Conservation (phyloP, 768 basidiomycete genomes). For the Tricholoma furcatifolium region DNA sequence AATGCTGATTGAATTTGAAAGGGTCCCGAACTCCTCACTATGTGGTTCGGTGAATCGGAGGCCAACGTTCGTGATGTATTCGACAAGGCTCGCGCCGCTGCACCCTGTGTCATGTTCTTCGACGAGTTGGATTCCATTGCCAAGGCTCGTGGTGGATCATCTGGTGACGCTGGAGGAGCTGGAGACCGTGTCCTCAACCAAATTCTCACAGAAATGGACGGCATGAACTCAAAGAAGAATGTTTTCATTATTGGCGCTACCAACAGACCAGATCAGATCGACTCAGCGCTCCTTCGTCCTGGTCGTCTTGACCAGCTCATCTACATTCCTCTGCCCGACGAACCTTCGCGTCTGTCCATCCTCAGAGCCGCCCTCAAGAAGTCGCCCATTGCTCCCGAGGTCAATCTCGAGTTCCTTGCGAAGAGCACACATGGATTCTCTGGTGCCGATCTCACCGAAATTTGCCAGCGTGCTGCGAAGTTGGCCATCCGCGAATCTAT, state of each 20-base stretch:
- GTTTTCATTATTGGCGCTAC: constrained; percentile 98
- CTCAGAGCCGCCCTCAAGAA: constrained; percentile 90
- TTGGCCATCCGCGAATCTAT: constrained; percentile 95
- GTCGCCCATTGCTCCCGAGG: constrained; percentile 79
- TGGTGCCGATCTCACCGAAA: constrained; percentile 99
- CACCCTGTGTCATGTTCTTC: constrained; percentile 99
- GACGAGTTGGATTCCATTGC: constrained; percentile 99
- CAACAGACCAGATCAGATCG: constrained; percentile 95
- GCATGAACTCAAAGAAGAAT: constrained; percentile 98
- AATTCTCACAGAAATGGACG: constrained; percentile 97
- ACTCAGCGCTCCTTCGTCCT: constrained; percentile 89
- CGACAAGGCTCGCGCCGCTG: constrained; percentile 98
- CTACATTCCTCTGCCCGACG: constrained; percentile 98
- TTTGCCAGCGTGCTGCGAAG: constrained; percentile 97
- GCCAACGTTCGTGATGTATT: constrained; percentile 99
- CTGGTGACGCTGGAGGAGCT: constrained; percentile 93
- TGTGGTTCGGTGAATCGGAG: constrained; percentile 99
- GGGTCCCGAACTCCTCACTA: constrained; percentile 96
- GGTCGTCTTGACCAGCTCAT: constrained; percentile 99
- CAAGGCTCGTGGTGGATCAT: constrained; percentile 84
- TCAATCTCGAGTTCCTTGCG: constrained; percentile 84
- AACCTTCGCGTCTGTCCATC: constrained; percentile 86
- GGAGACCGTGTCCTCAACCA: constrained; percentile 98
- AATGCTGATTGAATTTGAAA: constrained; percentile 26
- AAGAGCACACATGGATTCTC: constrained; percentile 97